These are phyloP conservation scores for Fusarium continuum DNA, from an alignment of 2,329 filamentous ascomycete genomes.

Conservation along the genomic window DNA sequence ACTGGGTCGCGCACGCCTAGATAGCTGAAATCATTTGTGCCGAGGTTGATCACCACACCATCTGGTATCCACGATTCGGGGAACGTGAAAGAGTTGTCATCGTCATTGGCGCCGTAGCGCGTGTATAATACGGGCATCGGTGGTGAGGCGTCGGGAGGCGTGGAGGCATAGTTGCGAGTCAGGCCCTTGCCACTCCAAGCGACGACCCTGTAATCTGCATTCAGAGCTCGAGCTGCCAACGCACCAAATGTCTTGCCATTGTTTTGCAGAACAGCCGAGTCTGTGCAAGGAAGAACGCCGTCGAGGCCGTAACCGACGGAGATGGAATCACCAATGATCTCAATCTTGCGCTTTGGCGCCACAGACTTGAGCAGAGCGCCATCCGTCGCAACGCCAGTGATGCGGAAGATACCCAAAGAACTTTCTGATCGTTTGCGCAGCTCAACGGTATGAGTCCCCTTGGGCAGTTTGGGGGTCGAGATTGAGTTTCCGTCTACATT, in stretches of 20 bases:
- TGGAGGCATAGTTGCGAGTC: slow-evolving; percentile 50
- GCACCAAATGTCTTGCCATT: slow-evolving; percentile 55
- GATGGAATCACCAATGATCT: slow-evolving; percentile 57
- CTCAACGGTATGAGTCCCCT: slow-evolving; percentile 28
- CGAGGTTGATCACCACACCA: slow-evolving; percentile 55
- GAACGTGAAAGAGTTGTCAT: slow-evolving; percentile 50
- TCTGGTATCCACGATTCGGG: slow-evolving; percentile 43
- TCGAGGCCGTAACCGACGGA: slow-evolving; percentile 56
- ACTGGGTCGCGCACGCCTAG: slow-evolving; percentile 43
- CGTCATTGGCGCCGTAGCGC: slow-evolving; percentile 54
- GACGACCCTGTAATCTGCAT: slow-evolving; percentile 54
- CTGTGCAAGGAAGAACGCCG: slow-evolving; percentile 51
- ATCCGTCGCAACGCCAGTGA: slow-evolving; percentile 11
- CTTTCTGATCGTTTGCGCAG: slow-evolving; percentile 28
- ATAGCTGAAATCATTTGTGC: slow-evolving; percentile 56
- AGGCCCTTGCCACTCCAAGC: slow-evolving; percentile 57
- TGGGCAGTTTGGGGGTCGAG: neutral
- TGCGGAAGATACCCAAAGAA: slow-evolving; percentile 12
- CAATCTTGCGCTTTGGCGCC: slow-evolving; percentile 49
- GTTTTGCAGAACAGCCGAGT: slow-evolving; percentile 51
- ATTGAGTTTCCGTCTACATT: slow-evolving; percentile 17
- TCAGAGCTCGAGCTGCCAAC: slow-evolving; percentile 51
- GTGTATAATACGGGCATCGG: slow-evolving; percentile 54
- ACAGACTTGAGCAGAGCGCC: slow-evolving; percentile 34
- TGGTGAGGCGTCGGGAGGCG: slow-evolving; percentile 44